These are phyloP conservation scores for Streptanthus diversifolius DNA, from an alignment of 345 rosid genomes.

Conservation along the genomic window DNA sequence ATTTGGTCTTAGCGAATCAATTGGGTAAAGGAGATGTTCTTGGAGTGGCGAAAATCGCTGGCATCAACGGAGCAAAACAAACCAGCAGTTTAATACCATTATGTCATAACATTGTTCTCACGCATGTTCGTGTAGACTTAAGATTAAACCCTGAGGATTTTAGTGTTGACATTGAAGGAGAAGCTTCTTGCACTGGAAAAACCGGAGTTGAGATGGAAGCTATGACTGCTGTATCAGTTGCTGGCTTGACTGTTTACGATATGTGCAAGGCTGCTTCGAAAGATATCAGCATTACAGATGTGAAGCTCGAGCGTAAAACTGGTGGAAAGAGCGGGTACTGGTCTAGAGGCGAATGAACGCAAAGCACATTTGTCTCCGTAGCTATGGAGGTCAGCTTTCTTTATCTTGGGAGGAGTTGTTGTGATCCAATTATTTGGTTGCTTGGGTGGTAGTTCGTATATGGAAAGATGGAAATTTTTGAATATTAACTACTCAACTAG, in stretches of 20 bases:
- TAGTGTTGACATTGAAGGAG: constrained; percentile 78
- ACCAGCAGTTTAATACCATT: constrained; percentile 81
- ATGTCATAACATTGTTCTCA: constrained; percentile 75
- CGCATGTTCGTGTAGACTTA: constrained; percentile 68
- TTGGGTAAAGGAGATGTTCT: constrained; percentile 96
- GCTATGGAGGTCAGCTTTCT: constrained; percentile 13
- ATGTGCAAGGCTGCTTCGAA: constrained; percentile 98
- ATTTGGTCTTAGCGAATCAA: constrained; percentile 75
- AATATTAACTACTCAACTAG: not conserved
- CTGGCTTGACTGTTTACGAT: constrained; percentile 88
- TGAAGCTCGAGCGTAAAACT: constrained; percentile 61
- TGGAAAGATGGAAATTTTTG: not conserved
- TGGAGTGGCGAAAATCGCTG: constrained; percentile 85
- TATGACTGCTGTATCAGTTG: constrained; percentile 70
- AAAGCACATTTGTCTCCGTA: not conserved
- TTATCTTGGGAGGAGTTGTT: not conserved
- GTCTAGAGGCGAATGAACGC: constrained; percentile 47
- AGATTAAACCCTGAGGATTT: constrained; percentile 53
- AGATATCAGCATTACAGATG: constrained; percentile 58
- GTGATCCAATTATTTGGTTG: not conserved
- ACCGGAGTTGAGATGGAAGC: constrained; percentile 98
- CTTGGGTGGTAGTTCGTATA: constrained; percentile 4
- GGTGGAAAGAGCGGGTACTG: constrained; percentile 90
- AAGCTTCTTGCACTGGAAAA: constrained; percentile 70
- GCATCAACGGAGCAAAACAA: constrained; percentile 82